These are phyloP conservation scores for Scenedesmus sp. DNA, from an alignment of 163 green algal species.

Conservation along the genomic window DNA sequence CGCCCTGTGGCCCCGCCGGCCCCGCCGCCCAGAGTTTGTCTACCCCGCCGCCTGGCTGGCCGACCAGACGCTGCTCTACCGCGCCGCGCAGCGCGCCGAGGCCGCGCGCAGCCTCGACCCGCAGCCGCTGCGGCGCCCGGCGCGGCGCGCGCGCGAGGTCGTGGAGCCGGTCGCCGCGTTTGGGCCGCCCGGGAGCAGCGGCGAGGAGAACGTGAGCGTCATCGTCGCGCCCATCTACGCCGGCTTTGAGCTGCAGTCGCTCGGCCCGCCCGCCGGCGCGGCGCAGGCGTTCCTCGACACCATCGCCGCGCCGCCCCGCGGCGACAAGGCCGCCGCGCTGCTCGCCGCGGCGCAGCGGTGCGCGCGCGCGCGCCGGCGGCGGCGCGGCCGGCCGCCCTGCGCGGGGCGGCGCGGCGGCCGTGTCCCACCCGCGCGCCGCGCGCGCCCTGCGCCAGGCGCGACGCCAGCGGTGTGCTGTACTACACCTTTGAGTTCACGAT, in stretches of 20 bases:
- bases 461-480: slow-evolving; percentile 66
- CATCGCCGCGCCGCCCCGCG: slow-evolving; percentile 55
- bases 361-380: background rate
- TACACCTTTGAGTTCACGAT: slow-evolving; percentile 84
- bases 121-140: slow-evolving; percentile 49
- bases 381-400: background rate
- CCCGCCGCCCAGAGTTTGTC: slow-evolving; percentile 86
- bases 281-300: slow-evolving; percentile 65
- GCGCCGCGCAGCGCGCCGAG: slow-evolving; percentile 57
- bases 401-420: too few species aligned
- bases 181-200: slow-evolving; percentile 77
- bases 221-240: slow-evolving; percentile 81
- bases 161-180: slow-evolving; percentile 78
- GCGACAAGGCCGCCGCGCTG: slow-evolving; percentile 57
- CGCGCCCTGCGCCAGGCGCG: too few species aligned
- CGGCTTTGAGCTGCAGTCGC: slow-evolving; percentile 73
- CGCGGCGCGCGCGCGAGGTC: slow-evolving; percentile 1
- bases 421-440: too few species aligned
- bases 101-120: slow-evolving; percentile 61
- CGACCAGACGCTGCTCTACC: slow-evolving; percentile 75
- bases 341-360: slow-evolving; percentile 48
- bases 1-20: too few species aligned
- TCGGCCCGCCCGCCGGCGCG: slow-evolving; percentile 69
- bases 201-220: slow-evolving; percentile 86
- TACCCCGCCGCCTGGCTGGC: slow-evolving; percentile 82